Evolutionary conservation across 352 stramenopile genomes (phyloP), one percentile per base, ranked within the genome.

Genomic region (Plasmopara muralis): DNA sequence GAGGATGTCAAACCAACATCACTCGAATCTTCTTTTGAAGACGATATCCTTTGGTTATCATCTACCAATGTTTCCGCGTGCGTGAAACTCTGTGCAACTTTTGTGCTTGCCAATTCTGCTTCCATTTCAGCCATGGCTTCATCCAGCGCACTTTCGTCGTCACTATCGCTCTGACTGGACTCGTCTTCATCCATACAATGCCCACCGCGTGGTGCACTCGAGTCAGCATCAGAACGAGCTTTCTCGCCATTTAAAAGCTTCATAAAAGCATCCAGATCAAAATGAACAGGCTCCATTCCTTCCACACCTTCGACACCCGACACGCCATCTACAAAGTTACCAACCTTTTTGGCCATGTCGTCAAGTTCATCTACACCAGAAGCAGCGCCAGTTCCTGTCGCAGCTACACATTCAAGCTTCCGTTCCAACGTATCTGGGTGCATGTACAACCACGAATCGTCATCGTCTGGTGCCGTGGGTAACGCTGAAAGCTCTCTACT

Each of bases 51-150:
- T 14, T 58, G 46, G 2, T 52, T 14, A 6, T 49, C 45, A 18
- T 55, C 39, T 4, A 69, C 52, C 28, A 71, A 12, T 28, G 65
- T 44, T 20, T 70, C 53, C 14, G 70, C 57, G n/a, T 49, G 54
- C 9, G 64, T 53, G 18, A 91, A 89, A 45, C 73, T 88, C 60
- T 82, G 72, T 16, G 42, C 55, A 43, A 89, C 59, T 20, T 77
- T 82, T 2, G 77, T 79, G 28, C 57, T 50, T 20, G 55, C 43
- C 14, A 93, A 55, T 37, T 91, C 80, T 0, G 60, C 70, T 28
- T 93, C 83, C 80, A 93, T 89, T 61, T 86, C 76, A 5, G 63
- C 74, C 77, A 90, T 90, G 0, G 74, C 74, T 25, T 77, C 51
- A 0, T 72, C 66, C 60, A 89, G 59, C 5, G 72, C 58, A 13